Evolutionary conservation across 106 monocot species (phyloP), one percentile per base, ranked within the genome.

Genomic region (Gastrodia elata): DNA sequence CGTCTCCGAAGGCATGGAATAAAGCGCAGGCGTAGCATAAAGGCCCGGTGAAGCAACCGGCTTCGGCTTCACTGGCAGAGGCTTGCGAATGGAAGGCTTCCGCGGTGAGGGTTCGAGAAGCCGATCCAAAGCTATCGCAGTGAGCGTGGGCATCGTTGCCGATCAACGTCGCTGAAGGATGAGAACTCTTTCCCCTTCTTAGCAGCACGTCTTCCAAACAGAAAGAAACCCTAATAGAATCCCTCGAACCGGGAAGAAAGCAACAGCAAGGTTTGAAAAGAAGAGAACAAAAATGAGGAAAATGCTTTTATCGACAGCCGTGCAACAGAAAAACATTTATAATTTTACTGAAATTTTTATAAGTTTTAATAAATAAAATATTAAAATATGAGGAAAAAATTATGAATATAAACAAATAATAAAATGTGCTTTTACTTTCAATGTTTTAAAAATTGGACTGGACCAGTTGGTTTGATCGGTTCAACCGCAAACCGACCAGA

Each of bases 141-240:
- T 84, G 76, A 87, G 80, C 73, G 81, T 82, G 22, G 90, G 84
- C 90, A 90, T 90, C 39, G 4, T 39, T 24, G 67, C 61, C 30
- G 61, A 25, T 30, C 25, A 30, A 8, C 61, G 14, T 0, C 32
- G 1, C 5, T 36, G 20, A 38, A 68, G 38, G 33, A 20, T n/a
- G 68, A 38, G 33, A 64, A 34, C 28, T 18, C 65, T 2, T 9
- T 20, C 28, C 30, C 33, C 38, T 68, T n/a, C 39, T 25, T 2
- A 39, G 16, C 39, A 10, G 8, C 20, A 10, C 35, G 25, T 16
- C 33, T 35, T 8, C 36, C 11, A 61, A 28, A 1, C 15, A 65
- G 36, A 33, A 15, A 9, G 5, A 20, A 67, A 38, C 15, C 5
- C 67, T 8, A 36, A 20, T 1, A 38, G 37, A 35, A 67, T 67